Evolutionary conservation across 768 basidiomycete genomes (phyloP).

Genomic region (Calvatia gigantea): DNA sequence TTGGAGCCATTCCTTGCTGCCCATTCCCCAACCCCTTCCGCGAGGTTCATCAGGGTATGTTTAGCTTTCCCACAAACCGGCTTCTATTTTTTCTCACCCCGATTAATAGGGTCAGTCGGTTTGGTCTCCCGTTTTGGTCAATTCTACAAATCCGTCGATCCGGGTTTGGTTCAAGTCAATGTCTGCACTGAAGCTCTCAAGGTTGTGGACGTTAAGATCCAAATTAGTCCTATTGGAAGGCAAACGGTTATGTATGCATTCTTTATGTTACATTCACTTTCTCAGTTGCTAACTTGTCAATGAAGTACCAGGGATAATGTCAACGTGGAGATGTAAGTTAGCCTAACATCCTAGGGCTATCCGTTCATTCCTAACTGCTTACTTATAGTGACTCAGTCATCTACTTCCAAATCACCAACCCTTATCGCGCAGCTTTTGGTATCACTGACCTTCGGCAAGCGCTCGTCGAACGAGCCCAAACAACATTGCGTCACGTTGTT

Average conservation of each 20-base stretch:
- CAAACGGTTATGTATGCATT: slow-evolving; percentile 73
- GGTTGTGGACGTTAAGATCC: slow-evolving; percentile 93
- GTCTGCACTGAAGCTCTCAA: slow-evolving; percentile 89
- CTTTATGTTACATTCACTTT: background rate
- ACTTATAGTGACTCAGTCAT: slow-evolving; percentile 79
- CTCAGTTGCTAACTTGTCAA: slow-evolving; percentile 13
- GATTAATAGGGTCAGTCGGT: slow-evolving; percentile 71
- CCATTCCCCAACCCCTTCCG: slow-evolving; percentile 84
- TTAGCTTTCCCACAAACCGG: slow-evolving; percentile 7
- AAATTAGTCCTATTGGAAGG: slow-evolving; percentile 83
- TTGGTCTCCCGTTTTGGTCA: slow-evolving; percentile 91
- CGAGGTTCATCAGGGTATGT: slow-evolving; percentile 76
- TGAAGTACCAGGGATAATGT: slow-evolving; percentile 87
- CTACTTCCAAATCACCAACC: slow-evolving; percentile 87
- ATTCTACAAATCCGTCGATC: slow-evolving; percentile 95
- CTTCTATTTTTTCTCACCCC: slow-evolving; percentile 19
- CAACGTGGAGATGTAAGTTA: slow-evolving; percentile 84
- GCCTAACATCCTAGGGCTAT: slow-evolving; percentile 2
- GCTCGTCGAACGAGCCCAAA: slow-evolving; percentile 83
- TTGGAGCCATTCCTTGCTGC: slow-evolving; percentile 80
- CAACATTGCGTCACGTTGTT: slow-evolving; percentile 95
- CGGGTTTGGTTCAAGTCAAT: slow-evolving; percentile 88
- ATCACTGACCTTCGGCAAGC: slow-evolving; percentile 88
- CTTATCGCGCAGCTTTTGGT: slow-evolving; percentile 92
- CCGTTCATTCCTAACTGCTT: background rate